These are phyloP conservation scores for Schizosaccharomyces octosporus DNA, from an alignment of 805 yeast genomes.

Conservation along the genomic window DNA sequence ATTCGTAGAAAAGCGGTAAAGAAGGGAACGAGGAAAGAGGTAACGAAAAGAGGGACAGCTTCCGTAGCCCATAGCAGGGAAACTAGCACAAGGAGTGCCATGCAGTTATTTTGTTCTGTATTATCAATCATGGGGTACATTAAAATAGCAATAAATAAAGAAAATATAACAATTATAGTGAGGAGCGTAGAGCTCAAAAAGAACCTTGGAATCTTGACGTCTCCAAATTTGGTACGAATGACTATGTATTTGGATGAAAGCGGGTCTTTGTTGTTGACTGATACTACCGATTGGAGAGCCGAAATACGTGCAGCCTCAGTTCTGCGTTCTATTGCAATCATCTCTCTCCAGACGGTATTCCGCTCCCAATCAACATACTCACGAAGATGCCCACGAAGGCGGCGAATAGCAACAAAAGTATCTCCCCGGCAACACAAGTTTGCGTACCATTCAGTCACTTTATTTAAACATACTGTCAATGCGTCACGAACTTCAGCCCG, in stretches of 20 bases:
- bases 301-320: slow-evolving; percentile 36
- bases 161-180: slow-evolving; percentile 24
- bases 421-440: slow-evolving; percentile 20
- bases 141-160: slow-evolving; percentile 26
- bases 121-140: slow-evolving; percentile 21
- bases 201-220: slow-evolving; percentile 14
- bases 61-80: slow-evolving; percentile 92
- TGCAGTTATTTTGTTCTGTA: slow-evolving; percentile 51
- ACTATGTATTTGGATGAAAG: background rate
- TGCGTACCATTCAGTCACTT: slow-evolving; percentile 31
- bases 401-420: slow-evolving; percentile 21
- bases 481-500: slow-evolving; percentile 20
- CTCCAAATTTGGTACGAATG: slow-evolving; percentile 5
- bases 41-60: slow-evolving; percentile 64
- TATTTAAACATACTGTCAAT: slow-evolving; percentile 31
- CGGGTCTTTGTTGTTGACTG: slow-evolving; percentile 3
- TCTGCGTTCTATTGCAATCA: slow-evolving; percentile 73
- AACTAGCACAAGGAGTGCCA: slow-evolving; percentile 59
- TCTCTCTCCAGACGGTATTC: slow-evolving; percentile 92
- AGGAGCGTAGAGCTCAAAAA: slow-evolving; percentile 18
- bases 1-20: slow-evolving; percentile 52
- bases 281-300: slow-evolving; percentile 5
- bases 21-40: slow-evolving; percentile 64
- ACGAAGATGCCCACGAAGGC: slow-evolving; percentile 34
- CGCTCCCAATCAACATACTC: slow-evolving; percentile 95